Evolutionary conservation across 2,329 filamentous ascomycete genomes (phyloP).

Genomic region (Teratosphaeriaceae sp.): DNA sequence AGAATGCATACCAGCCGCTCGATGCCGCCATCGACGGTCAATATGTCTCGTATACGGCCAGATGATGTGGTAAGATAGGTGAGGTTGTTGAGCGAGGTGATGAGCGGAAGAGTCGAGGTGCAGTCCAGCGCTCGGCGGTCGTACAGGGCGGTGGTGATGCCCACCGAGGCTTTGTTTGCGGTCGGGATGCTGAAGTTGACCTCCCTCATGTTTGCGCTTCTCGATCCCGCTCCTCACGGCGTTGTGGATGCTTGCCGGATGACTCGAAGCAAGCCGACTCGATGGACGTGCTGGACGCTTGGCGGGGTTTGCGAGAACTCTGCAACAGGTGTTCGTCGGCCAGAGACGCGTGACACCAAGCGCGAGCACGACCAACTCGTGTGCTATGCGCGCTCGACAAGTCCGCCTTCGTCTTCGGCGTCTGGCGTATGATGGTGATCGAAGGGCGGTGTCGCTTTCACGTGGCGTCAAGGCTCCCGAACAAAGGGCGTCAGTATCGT

Average conservation of each 20-base stretch:
- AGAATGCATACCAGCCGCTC: constrained; percentile 95
- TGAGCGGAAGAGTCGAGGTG: constrained; percentile 92
- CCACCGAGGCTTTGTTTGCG: constrained; percentile 98
- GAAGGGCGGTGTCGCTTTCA: constrained; percentile 2
- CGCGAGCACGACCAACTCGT: not conserved
- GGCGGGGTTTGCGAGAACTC: not conserved
- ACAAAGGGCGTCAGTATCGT: constrained; percentile 6
- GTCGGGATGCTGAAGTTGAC: constrained; percentile 99
- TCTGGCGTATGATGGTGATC: not conserved
- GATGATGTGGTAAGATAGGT: constrained; percentile 98
- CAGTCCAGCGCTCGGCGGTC: constrained; percentile 96
- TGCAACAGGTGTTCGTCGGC: not conserved
- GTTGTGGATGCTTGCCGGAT: constrained; percentile 3
- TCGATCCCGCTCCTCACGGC: not conserved
- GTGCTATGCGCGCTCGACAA: no score
- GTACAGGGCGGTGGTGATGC: constrained; percentile 97
- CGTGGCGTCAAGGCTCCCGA: not conserved
- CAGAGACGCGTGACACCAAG: not conserved
- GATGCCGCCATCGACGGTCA: constrained; percentile 97
- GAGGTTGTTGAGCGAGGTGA: constrained; percentile 98
- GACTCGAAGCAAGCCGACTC: constrained; percentile 4
- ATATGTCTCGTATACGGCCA: constrained; percentile 91
- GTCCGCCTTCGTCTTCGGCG: no score
- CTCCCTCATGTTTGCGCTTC: constrained; percentile 75
- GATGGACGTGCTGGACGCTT: not conserved